Base-by-base conservation (phyloP, 768 basidiomycete species). In the Hydnum rufescens region DNA sequence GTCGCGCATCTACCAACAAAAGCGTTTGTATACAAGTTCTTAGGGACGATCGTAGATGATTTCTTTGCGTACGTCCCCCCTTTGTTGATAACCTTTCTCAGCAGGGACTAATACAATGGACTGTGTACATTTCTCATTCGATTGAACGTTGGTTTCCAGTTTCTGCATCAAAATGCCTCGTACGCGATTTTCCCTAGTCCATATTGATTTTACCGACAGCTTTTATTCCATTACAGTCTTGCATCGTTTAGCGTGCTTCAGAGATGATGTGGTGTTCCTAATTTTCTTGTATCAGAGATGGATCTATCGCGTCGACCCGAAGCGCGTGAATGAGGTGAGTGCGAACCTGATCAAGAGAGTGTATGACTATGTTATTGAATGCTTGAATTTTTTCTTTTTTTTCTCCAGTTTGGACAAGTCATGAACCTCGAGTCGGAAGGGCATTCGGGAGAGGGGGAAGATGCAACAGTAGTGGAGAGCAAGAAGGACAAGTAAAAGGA, bases 1-100 rank as follows among this genome's bases (percentile, higher is more conserved):
- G 90, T 95, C 32, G 83, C 93, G 43, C 93, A 97, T 64, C 89
- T 97, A 82, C 92, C 92, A 19, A 92, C 95, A 82, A 95, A 92
- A 64, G 84, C 92, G 3, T 89, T 97, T 86, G 80, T 90, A 58
- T 93, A 89, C 72, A 95, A 93, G 69, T 79, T 84, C 1, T 71
- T 93, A 54, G 82, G 86, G 43, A 86, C 81, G 1, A 82, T 86
- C 47, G 83, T 92, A 43, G 92, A 93, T 67, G 89, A 96, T 65
- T 76, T 93, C 59, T 87, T 88, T 63, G 80, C 82, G 83, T 88
- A 70, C 60, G 81, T 60, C 29, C 13, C 36, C 13, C 13, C 13
- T 39, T 39, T 39, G 36, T 13, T 13, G 13, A 13, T 1, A 39
- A 22, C 26, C 44, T 16, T 47, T 47, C 44, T 47, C 1, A 39